phyloP scores from a whole-genome alignment of 345 rosid species.

The Cochlearia excelsa region DNA sequence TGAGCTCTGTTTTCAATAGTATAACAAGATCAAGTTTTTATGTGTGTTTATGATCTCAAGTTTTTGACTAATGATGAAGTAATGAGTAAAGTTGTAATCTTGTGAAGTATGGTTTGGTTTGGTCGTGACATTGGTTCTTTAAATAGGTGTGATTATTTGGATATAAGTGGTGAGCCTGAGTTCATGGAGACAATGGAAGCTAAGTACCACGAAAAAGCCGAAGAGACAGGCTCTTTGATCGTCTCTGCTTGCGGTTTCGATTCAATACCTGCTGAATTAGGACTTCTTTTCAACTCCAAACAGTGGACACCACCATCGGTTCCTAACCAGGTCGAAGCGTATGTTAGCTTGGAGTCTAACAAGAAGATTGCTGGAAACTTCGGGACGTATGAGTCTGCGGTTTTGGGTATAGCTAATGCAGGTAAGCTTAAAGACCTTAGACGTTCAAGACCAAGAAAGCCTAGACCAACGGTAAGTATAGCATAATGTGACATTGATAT shows the following conservation, averaged over 20 bases:
- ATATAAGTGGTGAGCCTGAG: constrained; percentile 91
- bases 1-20: background rate
- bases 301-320: constrained; percentile 71
- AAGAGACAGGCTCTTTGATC: constrained; percentile 64
- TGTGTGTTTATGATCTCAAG: too few species aligned
- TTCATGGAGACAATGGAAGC: constrained; percentile 85
- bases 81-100: background rate
- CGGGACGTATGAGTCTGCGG: constrained; percentile 80
- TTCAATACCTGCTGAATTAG: constrained; percentile 84
- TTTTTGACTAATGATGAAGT: too few species aligned
- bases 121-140: background rate
- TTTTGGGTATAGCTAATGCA: constrained; percentile 68
- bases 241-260: constrained; percentile 95
- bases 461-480: constrained; percentile 60
- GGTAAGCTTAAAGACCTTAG: constrained; percentile 59
- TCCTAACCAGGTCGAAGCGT: constrained; percentile 70
- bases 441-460: constrained; percentile 67
- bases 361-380: constrained; percentile 70
- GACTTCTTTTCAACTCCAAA: constrained; percentile 68
- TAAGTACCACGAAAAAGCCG: constrained; percentile 60
- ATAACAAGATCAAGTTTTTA: constrained; percentile 4
- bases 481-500: background rate
- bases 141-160: constrained; percentile 82
- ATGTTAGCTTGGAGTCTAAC: constrained; percentile 72
- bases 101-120: constrained; percentile 1